phyloP scores from a whole-genome alignment of 805 yeast genomes.

The Ogataea pignaliae region DNA sequence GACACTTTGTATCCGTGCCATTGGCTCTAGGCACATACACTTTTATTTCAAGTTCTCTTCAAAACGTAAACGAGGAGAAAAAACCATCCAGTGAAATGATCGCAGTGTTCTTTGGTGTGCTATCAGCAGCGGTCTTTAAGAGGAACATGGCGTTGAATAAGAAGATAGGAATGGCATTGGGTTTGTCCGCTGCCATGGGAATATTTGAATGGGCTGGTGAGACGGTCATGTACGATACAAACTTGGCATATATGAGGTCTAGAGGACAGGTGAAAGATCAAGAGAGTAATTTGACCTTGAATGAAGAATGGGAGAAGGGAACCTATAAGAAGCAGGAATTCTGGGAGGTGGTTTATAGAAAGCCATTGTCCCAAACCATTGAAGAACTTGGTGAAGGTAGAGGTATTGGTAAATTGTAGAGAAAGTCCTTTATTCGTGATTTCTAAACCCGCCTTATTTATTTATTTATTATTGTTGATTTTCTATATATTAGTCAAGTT shows the following conservation, averaged over 20 bases:
- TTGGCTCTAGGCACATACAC: slow-evolving; percentile 29
- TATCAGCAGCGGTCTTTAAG: slow-evolving; percentile 21
- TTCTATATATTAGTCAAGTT: neutral
- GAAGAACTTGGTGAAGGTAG: slow-evolving; percentile 69
- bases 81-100: slow-evolving; percentile 26
- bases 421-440: neutral
- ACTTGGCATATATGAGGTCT: slow-evolving; percentile 37
- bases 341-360: slow-evolving; percentile 78
- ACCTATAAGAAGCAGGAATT: slow-evolving; percentile 49
- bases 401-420: slow-evolving; percentile 40
- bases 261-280: slow-evolving; percentile 37
- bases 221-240: slow-evolving; percentile 37
- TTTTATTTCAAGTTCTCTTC: slow-evolving; percentile 28
- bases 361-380: slow-evolving; percentile 76
- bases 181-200: slow-evolving; percentile 42
- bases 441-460: slow-evolving; percentile 1
- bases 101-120: slow-evolving; percentile 19
- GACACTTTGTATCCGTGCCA: slow-evolving; percentile 32
- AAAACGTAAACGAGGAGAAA: slow-evolving; percentile 28
- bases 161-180: slow-evolving; percentile 42
- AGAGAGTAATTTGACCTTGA: slow-evolving; percentile 33
- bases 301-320: slow-evolving; percentile 27
- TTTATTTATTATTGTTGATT: slow-evolving; percentile 5
- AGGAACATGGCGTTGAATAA: slow-evolving; percentile 29
- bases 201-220: slow-evolving; percentile 54